Evolutionary conservation across 1,139 yeast species (phyloP), one percentile per base, ranked within the genome.

Genomic region (Kodamaea sp.): DNA sequence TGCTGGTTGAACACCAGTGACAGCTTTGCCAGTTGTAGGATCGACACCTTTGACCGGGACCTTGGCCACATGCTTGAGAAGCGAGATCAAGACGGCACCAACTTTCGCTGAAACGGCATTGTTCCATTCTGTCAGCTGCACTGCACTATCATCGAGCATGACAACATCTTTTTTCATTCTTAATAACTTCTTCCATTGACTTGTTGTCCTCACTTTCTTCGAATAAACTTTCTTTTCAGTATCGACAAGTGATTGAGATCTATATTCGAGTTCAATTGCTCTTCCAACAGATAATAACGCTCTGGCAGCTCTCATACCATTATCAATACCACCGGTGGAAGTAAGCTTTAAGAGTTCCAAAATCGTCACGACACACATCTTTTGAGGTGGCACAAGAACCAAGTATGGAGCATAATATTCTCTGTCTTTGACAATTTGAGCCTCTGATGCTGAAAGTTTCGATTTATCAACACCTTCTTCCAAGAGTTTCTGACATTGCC

Each of bases 271-370:
- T 58, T 92, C 97, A 27, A 90, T 71, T 7, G 96, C 92, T 50
- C 75, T 79, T 5, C 97, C 96, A 5, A 92, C 89, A 1, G 86
- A 72, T 20, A 84, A 67, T 20, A 89, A 86, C 0, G 95, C 90
- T 48, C 88, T 74, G 0, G 95, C 88, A 1, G 92, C 83, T 53
- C 90, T 75, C 80, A 89, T 82, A 30, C 96, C 96, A 48, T 84
- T 88, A n/a, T 74, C 69, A 27, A 81, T 74, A 36, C 92, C 94
- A 31, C 89, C 84, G 3, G 89, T 80, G 4, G 90, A 78, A 45
- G 82, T 79, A 42, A 85, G 63, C 50, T 85, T 84, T 49, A 92
- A 65, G 27, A 89, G 55, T 58, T 92, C 97, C 53, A 92, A 65
- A 52, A 92, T 85, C 0, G 96, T 79, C 36, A 89, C 81, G 2